Base-by-base conservation (phyloP, 179 eudicot genomes). In the Beta macrorhiza region DNA sequence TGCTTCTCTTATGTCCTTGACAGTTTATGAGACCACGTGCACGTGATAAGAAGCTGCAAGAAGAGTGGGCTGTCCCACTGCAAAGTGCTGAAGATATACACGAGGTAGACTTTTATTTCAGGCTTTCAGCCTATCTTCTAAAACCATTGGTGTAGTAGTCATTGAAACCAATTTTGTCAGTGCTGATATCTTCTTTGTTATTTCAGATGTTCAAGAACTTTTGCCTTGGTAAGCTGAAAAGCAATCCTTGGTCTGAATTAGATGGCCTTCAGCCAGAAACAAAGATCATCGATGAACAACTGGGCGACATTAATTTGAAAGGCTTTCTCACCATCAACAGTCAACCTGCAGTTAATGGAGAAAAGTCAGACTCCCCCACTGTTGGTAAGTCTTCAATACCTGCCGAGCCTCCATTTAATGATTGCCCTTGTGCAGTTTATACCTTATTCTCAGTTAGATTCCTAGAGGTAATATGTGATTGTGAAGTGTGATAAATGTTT, bases 191-290 rank as follows among this genome's bases (percentile, higher is more conserved):
- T 76, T 71, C 22, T 62, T 62, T 76, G 67, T 74, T 58, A 56
- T 80, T 58, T 84, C 92, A 95, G 99, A 90, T 72, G 87, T 96
- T 96, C 86, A 84, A 75, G 87, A 89, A 86, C 78, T 96, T 80
- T 87, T 96, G 97, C 88, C 90, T 89, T 52, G 99, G 99, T 74
- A 88, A 91, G 84, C 88, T 96, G 84, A 91, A 37, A 89, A 96
- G 90, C 78, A 93, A 85, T 84, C 99, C 99, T 1, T 96, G 99
- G 99, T 96, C 98, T 56, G 99, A 96, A 80, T 77, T 96, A 52
- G 99, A 94, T 79, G 97, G 95, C 79, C 98, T 96, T 90, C 99
- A 96, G 89, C 94, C 99, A 81, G 99, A 96, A 87, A 93, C 99
- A 77, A 91, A 90, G 85, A 92, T 91, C 82, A 96, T 96, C 15